These are phyloP conservation scores for Byssothecium circinans DNA, from an alignment of 2,329 filamentous ascomycete genomes.

Conservation along the genomic window DNA sequence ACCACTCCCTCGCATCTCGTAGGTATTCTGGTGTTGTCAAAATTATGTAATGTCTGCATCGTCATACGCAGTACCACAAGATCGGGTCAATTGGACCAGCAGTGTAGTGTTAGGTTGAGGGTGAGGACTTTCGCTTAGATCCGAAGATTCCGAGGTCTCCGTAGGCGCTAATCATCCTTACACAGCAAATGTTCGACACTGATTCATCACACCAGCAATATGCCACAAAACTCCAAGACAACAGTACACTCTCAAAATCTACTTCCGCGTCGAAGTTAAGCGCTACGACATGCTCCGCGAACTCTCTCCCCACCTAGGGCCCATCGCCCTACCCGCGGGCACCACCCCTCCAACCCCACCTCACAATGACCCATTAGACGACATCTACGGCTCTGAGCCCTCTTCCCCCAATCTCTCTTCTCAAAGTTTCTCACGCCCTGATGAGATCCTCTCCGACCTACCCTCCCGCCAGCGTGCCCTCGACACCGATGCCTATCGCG, in stretches of 20 bases:
- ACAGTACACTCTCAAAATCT: background rate
- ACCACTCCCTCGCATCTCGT: too few relatives aligned
- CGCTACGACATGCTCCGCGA: conserved; percentile 18
- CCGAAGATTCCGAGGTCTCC: background rate
- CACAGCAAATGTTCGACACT: too few relatives aligned
- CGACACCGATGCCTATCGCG: conserved; percentile 84
- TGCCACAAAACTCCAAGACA: background rate
- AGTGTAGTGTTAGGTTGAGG: background rate
- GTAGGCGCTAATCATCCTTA: background rate
- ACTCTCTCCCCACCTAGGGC: conserved; percentile 28
- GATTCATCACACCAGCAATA: background rate
- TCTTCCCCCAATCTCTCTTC: conserved; percentile 36
- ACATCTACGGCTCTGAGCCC: conserved; percentile 52
- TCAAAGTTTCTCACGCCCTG: background rate
- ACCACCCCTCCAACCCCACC: conserved; percentile 38
- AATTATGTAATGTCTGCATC: background rate
- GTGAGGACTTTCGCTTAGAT: background rate
- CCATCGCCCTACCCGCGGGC: conserved; percentile 31
- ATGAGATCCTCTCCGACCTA: conserved; percentile 67
- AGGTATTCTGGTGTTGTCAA: background rate
- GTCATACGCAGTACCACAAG: background rate
- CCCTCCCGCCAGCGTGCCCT: conserved; percentile 74
- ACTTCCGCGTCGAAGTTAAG: background rate
- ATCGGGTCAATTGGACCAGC: too few relatives aligned
- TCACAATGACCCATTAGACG: conserved; percentile 44